Conservation (phyloP, 768 basidiomycete genomes). For the Lentinus tigrinus region DNA sequence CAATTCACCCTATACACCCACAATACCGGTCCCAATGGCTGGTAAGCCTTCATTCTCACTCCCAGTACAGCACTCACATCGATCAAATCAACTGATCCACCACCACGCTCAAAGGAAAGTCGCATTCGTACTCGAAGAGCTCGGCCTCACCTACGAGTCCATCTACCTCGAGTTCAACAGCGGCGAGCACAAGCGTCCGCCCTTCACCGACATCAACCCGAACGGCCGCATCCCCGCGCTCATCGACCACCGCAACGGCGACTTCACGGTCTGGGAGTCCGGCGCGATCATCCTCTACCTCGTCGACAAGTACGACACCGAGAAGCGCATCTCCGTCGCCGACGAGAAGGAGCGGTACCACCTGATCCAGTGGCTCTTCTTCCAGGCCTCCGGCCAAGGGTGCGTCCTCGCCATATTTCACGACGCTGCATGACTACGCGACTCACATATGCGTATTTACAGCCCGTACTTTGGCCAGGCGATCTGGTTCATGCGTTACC, state of each 20-base stretch:
- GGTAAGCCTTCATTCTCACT: too few species aligned
- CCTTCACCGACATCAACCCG: background rate
- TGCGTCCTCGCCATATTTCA: background rate
- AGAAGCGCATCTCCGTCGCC: background rate
- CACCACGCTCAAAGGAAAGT: too few species aligned
- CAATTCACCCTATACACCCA: too few species aligned
- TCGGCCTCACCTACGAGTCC: too few species aligned
- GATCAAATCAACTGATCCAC: too few species aligned
- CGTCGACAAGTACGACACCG: background rate
- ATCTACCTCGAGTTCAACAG: too few species aligned
- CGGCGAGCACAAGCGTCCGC: background rate
- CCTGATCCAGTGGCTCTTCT: background rate
- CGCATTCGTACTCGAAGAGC: too few species aligned
- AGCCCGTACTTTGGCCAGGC: background rate
- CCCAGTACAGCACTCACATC: too few species aligned
- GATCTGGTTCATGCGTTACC: background rate
- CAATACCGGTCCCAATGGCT: too few species aligned
- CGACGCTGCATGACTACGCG: too few species aligned
- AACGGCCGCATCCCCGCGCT: background rate
- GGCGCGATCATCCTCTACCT: background rate
- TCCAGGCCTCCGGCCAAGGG: background rate
- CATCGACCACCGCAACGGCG: background rate
- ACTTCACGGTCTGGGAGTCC: background rate
- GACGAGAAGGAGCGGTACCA: background rate
- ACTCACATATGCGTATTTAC: background rate